Evolutionary conservation across 1,284 basidiomycete species (phyloP), one percentile per base, ranked within the genome.

Genomic region (Leccinum subfulvum): DNA sequence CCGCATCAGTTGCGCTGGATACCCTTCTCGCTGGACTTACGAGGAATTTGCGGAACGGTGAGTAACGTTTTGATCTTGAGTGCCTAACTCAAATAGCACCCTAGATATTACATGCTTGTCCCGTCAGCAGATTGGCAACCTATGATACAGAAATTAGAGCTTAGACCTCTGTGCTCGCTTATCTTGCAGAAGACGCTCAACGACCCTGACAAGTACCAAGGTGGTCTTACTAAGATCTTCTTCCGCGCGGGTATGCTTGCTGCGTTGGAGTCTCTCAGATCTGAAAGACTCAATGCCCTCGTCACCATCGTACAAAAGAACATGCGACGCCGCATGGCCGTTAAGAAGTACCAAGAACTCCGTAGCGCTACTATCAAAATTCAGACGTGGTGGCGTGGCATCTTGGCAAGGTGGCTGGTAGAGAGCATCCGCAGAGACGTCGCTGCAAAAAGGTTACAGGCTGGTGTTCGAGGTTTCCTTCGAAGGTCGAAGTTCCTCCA

Each of bases 201-300:
- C 51, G 97, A 99, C 68, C 84, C 90, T 26, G 94, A 98, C 81
- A 98, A 98, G 82, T 98, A 97, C 77, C 97, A 99, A 79, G 88
- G 91, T 70, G 97, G 97, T 69, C 83, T 96, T 26, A 98, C 94
- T 39, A 99, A 99, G 80, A 97, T 99, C 72, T 99, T 99, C 82
- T 99, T 99, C 87, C 89, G 97, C 60, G 95, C 97, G 11, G 97
- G 97, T 67, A 98, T 99, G 93, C 89, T 99, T 51, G 97, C 97
- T n/a, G 90, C 93, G 14, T 85, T 99, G 59, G 97, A 99, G 77
- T 89, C 94, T 37, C 81, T 95, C 58, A 90, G 97, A 30, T 90
- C 94, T 7, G 89, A 92, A 65, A 85, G 92, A 64, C 84, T 99
- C 61, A 97, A 98, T 73, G 81, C 88, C 18, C 87, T 99, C 75